Conservation (phyloP, 345 rosid species). For the Acer negundo region DNA sequence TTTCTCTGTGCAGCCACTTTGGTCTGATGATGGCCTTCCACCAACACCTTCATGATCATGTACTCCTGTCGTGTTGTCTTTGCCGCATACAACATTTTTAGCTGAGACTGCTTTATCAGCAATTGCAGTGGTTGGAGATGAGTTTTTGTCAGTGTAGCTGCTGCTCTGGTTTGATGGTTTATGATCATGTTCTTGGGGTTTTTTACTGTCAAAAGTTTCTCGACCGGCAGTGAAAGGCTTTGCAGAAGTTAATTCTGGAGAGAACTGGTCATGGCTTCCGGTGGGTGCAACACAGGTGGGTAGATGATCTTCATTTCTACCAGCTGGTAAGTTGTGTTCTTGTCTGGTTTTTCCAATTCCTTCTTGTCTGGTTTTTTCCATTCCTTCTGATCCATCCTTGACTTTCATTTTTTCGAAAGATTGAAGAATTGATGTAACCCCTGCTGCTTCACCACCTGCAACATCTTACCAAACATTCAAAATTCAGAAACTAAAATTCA, state of each 20-base stretch:
- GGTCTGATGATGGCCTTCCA: constrained; percentile 7
- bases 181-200: not conserved
- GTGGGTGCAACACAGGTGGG: constrained; percentile 28
- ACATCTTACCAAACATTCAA: constrained; percentile 7
- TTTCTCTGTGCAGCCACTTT: constrained; percentile 42
- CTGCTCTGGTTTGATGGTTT: constrained; percentile 23
- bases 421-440: constrained; percentile 28
- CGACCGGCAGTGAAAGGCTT: not conserved
- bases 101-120: constrained; percentile 48
- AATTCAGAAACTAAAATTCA: not conserved
- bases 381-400: constrained; percentile 21
- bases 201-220: not conserved
- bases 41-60: not conserved
- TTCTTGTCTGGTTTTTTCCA: constrained; percentile 11
- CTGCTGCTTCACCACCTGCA: constrained; percentile 42
- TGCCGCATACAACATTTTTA: constrained; percentile 40
- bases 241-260: constrained; percentile 38
- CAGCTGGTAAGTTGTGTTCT: constrained; percentile 1
- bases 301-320: constrained; percentile 6
- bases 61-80: not conserved
- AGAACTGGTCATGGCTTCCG: constrained; percentile 66
- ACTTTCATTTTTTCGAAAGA: constrained; percentile 44
- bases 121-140: constrained; percentile 47
- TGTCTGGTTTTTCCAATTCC: not conserved
- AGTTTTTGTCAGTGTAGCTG: constrained; percentile 39